Evolutionary conservation across 306 rosid genomes (phyloP).

Genomic region (Argentina anserina): DNA sequence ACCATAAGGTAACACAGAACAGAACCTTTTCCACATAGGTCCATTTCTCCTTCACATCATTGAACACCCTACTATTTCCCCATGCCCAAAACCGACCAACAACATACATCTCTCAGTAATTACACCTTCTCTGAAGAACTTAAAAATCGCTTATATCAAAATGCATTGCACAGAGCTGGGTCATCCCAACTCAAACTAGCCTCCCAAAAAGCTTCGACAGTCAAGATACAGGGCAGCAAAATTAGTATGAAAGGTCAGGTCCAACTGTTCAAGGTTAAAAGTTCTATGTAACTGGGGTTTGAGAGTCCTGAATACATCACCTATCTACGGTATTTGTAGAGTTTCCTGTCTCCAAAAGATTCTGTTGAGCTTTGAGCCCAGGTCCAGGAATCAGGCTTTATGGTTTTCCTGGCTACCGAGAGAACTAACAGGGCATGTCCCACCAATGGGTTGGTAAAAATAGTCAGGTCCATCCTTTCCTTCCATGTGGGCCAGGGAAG

Average conservation of each 20-base stretch:
- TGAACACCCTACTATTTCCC: background rate
- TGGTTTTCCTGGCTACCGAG: background rate
- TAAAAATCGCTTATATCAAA: background rate
- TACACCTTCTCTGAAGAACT: background rate
- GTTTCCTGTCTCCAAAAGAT: no score
- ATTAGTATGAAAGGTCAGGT: background rate
- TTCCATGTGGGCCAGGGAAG: background rate
- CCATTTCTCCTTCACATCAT: background rate
- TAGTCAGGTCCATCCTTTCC: background rate
- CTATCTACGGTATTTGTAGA: background rate
- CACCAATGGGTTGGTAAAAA: background rate
- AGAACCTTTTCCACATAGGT: background rate
- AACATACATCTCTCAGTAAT: background rate
- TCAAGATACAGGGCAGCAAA: background rate
- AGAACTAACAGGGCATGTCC: background rate
- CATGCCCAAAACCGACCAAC: background rate
- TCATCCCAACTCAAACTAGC: background rate
- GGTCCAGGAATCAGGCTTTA: background rate
- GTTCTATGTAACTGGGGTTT: no score
- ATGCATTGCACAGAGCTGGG: background rate
- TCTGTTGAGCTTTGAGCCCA: background rate
- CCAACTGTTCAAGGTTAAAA: no score
- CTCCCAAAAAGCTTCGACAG: background rate
- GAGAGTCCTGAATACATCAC: background rate
- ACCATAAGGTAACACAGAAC: background rate